Evolutionary conservation across 805 yeast species (phyloP).

Genomic region (Candida vartiovaarae): DNA sequence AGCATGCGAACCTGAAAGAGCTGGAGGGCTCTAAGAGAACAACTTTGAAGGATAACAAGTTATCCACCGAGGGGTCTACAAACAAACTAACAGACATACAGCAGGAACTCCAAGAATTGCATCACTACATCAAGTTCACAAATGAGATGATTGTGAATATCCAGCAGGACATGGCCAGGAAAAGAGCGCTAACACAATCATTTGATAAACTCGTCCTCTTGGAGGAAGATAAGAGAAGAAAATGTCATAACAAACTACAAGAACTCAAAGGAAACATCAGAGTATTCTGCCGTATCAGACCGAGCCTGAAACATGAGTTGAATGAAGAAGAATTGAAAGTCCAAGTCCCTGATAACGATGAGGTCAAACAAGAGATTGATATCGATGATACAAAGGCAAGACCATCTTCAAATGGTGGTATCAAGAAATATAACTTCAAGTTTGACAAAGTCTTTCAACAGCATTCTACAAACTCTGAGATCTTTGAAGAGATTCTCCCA

Average conservation of each 20-base stretch:
- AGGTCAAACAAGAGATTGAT: slow-evolving; percentile 22
- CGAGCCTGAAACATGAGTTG: slow-evolving; percentile 30
- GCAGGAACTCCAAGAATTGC: slow-evolving; percentile 2
- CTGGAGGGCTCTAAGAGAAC: not conserved
- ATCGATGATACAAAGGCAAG: slow-evolving; percentile 11
- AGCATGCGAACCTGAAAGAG: not conserved
- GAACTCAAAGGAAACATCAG: slow-evolving; percentile 89
- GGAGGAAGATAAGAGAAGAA: slow-evolving; percentile 53
- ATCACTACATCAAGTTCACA: slow-evolving; percentile 4
- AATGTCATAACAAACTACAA: slow-evolving; percentile 67
- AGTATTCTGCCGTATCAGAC: slow-evolving; percentile 83
- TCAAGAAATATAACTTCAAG: slow-evolving; percentile 36
- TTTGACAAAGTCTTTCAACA: slow-evolving; percentile 76
- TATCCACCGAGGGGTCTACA: slow-evolving; percentile 4
- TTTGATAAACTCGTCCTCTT: slow-evolving; percentile 32
- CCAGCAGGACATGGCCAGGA: slow-evolving; percentile 18
- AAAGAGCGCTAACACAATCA: slow-evolving; percentile 24
- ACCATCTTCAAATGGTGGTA: not conserved
- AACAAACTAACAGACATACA: slow-evolving; percentile 14
- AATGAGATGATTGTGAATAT: slow-evolving; percentile 14
- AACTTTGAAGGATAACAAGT: not conserved
- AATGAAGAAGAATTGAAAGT: slow-evolving; percentile 25
- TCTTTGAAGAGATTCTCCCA: slow-evolving; percentile 87
- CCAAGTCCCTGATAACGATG: slow-evolving; percentile 24
- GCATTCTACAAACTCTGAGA: slow-evolving; percentile 44